Percentiles rank a stretch among this genome's conserved stretches.
These are phyloP conservation scores for Acarospora socialis DNA, from an alignment of 2,329 filamentous ascomycete species.

Conservation along the genomic window DNA sequence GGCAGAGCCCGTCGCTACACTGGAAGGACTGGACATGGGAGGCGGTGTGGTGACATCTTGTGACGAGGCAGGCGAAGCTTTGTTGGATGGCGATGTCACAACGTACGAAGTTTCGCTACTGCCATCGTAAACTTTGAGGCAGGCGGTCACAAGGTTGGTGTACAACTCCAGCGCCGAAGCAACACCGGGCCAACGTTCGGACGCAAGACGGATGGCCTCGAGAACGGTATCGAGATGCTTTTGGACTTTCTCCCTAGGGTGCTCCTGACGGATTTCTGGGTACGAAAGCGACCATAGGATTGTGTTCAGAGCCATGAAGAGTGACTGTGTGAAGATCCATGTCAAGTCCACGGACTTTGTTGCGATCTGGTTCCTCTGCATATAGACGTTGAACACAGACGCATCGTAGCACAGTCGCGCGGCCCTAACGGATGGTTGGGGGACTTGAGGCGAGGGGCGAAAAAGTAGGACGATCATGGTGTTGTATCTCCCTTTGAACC, in stretches of 20 bases:
- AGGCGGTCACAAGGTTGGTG: constrained; percentile 68
- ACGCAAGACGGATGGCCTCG: constrained; percentile 64
- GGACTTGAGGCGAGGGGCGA: constrained; percentile 81
- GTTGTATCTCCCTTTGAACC: constrained; percentile 58
- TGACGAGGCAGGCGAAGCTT: constrained; percentile 10
- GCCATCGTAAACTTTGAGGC: constrained; percentile 72
- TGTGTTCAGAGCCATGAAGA: constrained; percentile 87
- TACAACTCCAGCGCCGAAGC: constrained; percentile 75
- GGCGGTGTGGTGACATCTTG: constrained; percentile 8
- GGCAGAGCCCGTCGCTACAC: no score
- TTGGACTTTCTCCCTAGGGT: constrained; percentile 62
- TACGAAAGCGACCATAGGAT: constrained; percentile 88
- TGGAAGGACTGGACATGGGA: constrained; percentile 6
- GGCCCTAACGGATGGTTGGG: constrained; percentile 65
- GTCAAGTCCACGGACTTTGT: constrained; percentile 68
- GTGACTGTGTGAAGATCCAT: constrained; percentile 79
- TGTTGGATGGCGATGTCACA: constrained; percentile 8
- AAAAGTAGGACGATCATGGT: constrained; percentile 81
- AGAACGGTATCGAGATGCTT: constrained; percentile 59
- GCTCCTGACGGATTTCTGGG: constrained; percentile 59
- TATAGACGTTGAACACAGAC: constrained; percentile 64
- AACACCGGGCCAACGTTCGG: constrained; percentile 84
- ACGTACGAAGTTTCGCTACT: constrained; percentile 7
- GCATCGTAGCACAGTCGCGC: constrained; percentile 74
- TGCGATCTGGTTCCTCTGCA: constrained; percentile 67